Percentiles rank a stretch among this genome's conserved stretches.
Conservation (phyloP, 768 basidiomycete species). For the Podaxis carcinomalis region DNA sequence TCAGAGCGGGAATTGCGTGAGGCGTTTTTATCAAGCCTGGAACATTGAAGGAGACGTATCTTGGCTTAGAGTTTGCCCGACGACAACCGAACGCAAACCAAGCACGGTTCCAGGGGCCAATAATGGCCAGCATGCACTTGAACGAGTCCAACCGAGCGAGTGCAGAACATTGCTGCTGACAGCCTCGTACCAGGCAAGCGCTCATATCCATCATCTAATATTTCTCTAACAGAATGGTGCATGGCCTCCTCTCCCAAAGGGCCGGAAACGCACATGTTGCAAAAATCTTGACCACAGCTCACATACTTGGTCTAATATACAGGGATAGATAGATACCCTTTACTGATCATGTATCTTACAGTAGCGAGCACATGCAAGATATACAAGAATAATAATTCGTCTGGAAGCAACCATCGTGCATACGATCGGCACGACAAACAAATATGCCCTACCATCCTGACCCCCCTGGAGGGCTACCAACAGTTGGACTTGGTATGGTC, state of each 20-base stretch:
- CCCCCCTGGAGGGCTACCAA: background rate
- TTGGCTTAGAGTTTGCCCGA: conserved; percentile 1
- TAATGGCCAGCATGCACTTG: background rate
- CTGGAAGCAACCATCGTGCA: background rate
- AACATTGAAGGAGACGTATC: background rate
- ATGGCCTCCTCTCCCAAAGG: background rate
- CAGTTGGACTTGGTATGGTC: conserved; percentile 38
- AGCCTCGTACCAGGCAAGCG: background rate
- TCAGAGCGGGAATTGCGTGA: background rate
- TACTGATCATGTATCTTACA: too few species aligned
- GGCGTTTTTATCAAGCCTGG: background rate
- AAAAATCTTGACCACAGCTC: too few species aligned
- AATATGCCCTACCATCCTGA: conserved; percentile 2
- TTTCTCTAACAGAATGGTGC: background rate
- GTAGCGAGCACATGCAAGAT: background rate
- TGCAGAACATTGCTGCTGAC: background rate
- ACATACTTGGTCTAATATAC: too few species aligned
- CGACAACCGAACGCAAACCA: background rate
- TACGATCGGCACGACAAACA: background rate
- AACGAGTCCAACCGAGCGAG: background rate
- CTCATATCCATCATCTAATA: background rate
- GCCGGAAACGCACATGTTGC: background rate
- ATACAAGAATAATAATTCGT: background rate
- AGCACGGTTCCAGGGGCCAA: background rate
- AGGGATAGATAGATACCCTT: too few species aligned